Percentiles rank a stretch among this genome's conserved stretches.
Conservation (phyloP, 768 basidiomycete genomes). For the Mycena crocata region DNA sequence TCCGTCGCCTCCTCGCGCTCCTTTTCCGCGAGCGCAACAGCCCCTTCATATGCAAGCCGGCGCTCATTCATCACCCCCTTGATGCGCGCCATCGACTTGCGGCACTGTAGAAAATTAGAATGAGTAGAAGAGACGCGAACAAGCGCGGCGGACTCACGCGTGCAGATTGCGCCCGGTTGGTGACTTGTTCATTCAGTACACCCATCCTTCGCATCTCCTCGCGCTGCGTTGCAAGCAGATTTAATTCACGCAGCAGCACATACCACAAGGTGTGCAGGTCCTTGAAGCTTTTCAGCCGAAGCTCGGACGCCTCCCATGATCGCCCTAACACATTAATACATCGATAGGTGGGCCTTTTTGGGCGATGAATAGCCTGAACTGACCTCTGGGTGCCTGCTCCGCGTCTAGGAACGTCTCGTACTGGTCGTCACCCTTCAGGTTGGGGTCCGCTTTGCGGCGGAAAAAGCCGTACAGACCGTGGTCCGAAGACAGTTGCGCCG, state of each 20-base stretch:
- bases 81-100: slow-evolving; percentile 97
- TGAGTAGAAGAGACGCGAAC: slow-evolving; percentile 1
- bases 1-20: slow-evolving; percentile 36
- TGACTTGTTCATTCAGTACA: slow-evolving; percentile 34
- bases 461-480: slow-evolving; percentile 88
- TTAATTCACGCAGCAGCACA: slow-evolving; percentile 87
- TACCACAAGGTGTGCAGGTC: slow-evolving; percentile 98
- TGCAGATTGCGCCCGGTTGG: slow-evolving; percentile 48
- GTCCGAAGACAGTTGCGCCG: slow-evolving; percentile 49
- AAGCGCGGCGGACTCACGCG: slow-evolving; percentile 51
- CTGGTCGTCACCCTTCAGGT: slow-evolving; percentile 57
- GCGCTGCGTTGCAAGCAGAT: slow-evolving; percentile 88
- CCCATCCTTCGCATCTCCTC: slow-evolving; percentile 80
- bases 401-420: slow-evolving; percentile 57
- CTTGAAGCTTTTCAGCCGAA: slow-evolving; percentile 90
- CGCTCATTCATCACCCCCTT: slow-evolving; percentile 94
- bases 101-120: slow-evolving; percentile 66
- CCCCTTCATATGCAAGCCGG: slow-evolving; percentile 84
- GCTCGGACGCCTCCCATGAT: slow-evolving; percentile 87
- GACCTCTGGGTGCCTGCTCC: too few relatives aligned
- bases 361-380: not conserved
- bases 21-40: slow-evolving; percentile 57
- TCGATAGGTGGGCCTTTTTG: slow-evolving; percentile 49
- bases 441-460: slow-evolving; percentile 61
- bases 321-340: slow-evolving; percentile 65